Base-by-base conservation (phyloP, 1,284 basidiomycete genomes). In the Sphaerobolus stellatus region DNA sequence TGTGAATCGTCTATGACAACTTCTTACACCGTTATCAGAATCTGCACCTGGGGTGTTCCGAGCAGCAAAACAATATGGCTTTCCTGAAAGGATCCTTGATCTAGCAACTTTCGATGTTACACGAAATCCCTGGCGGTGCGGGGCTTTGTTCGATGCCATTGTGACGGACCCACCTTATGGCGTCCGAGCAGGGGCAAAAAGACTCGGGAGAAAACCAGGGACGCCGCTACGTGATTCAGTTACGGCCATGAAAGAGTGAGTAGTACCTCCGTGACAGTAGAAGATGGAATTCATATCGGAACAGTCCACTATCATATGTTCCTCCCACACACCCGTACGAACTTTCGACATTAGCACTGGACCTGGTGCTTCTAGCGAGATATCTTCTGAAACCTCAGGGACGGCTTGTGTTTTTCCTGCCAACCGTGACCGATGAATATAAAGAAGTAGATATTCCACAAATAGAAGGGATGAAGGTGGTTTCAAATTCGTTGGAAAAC, bases 151-250 rank as follows among this genome's bases (percentile, higher is more conserved):
- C 59, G 97, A 99, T 65, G 94, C 95, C 1, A 96, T 99, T 59
- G 77, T 97, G 41, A 95, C 94, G 0, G 94, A 97, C 70, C 94
- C 94, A 48, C 93, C 93, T 14, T 95, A 99, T 68, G 97, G 96
- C 9, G 93, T 99, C 0, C 80, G 97, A 28, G 96, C 97, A 16
- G 97, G 97, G 1, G 97, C 97, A 2, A 99, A 99, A 70, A 80
- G 95, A 31, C 76, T 97, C 1, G 97, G 97, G 1, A 79, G 93
- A 54, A 69, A 73, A 56, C 71, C 82, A 11, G 54, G 48, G 7
- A 72, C 71, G 45, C 24, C 47, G n/a, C 28, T 44, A 44, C 38
- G 53, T 33, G 54, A 50, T 20, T 50, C 41, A 14, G 31, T 53
- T 4, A 48, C 56, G 20, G 48, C 53, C 14, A 49, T 52, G 33